Evolutionary conservation across 352 stramenopile genomes (phyloP).

Genomic region (Phytophthora hibernalis): DNA sequence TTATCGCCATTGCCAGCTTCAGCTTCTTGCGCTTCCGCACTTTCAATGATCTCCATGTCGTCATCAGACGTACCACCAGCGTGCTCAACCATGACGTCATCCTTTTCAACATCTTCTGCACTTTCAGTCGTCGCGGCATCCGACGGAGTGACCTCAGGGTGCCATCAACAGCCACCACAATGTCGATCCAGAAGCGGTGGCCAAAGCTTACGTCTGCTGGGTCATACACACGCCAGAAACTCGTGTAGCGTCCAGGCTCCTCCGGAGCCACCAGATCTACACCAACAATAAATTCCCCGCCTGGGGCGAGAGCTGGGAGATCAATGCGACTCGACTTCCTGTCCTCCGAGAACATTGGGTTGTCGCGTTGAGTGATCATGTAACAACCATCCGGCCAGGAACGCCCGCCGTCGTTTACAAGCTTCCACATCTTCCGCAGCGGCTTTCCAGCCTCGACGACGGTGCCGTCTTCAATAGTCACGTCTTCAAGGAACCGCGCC

Average conservation of each 20-base stretch:
- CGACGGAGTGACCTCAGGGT: constrained; percentile 11
- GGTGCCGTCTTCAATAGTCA: constrained; percentile 80
- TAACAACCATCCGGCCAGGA: constrained; percentile 63
- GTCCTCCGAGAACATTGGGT: constrained; percentile 44
- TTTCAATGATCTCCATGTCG: constrained; percentile 53
- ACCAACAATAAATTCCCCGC: constrained; percentile 41
- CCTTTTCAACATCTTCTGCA: constrained; percentile 29
- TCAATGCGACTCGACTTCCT: constrained; percentile 35
- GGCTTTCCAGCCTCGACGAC: constrained; percentile 54
- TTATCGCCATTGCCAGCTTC: constrained; percentile 13
- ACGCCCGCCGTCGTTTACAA: constrained; percentile 69
- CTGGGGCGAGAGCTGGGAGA: constrained; percentile 39
- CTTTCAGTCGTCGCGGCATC: constrained; percentile 16
- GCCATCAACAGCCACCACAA: constrained; percentile 49
- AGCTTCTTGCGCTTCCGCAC: constrained; percentile 34
- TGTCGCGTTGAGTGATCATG: constrained; percentile 47
- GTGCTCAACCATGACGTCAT: constrained; percentile 1
- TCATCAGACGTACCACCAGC: constrained; percentile 34
- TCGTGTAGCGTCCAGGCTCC: constrained; percentile 72
- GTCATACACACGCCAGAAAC: constrained; percentile 85
- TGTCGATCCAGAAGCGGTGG: constrained; percentile 88
- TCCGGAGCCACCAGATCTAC: constrained; percentile 44
- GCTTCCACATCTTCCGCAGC: constrained; percentile 79
- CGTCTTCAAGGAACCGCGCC: constrained; percentile 75
- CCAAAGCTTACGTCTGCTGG: constrained; percentile 73